Base-by-base conservation (phyloP, 2,329 filamentous ascomycete species). In the Scedosporium boydii region DNA sequence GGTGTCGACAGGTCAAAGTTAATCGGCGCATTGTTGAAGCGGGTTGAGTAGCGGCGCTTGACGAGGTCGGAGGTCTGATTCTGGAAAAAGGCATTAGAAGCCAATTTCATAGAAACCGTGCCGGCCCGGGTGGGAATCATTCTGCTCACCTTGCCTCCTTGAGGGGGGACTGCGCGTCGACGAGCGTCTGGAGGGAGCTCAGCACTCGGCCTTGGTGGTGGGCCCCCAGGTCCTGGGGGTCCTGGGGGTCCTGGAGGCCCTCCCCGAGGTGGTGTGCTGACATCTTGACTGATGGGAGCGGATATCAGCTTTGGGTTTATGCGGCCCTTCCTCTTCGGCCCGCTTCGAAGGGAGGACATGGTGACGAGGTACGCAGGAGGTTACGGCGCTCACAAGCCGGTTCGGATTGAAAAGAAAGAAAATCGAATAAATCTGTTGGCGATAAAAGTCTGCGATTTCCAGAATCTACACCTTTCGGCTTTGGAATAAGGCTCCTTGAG, bases 21-120 rank as follows among this genome's bases (percentile, higher is more conserved):
- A 27, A 58, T 58, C n/a, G 59, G 48, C 1, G 88, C 75, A 66
- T 90, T 87, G 69, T 92, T 93, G 74, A 97, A 96, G 64, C 93
- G 87, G 51, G 93, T 93, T 46, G 95, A 98, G 76, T 98, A 99
- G 68, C 95, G 83, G 68, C 92, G 85, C 78, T 98, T 98, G 64
- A 99, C 93, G 61, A 98, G 80, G 73, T 99, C 93, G 26, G 84
- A 84, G 1, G 85, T 87, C 84, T 86, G 73, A 38, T 38, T 38
- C 3, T 51, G 26, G 26, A 23, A 27, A 63, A 73, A 61, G 74
- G 68, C 67, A 12, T 51, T 21, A 18, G 18, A 38, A 12, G 10
- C 23, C 9, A 34, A 26, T 42, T 16, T 10, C 41, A 18, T 12
- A 18, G 12, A 41, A 29, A 10, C 18, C n/a, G 38, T 44, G 46